Evolutionary conservation across 192 early-diverging fungal genomes (phyloP).

Genomic region (Dissophora ornata): DNA sequence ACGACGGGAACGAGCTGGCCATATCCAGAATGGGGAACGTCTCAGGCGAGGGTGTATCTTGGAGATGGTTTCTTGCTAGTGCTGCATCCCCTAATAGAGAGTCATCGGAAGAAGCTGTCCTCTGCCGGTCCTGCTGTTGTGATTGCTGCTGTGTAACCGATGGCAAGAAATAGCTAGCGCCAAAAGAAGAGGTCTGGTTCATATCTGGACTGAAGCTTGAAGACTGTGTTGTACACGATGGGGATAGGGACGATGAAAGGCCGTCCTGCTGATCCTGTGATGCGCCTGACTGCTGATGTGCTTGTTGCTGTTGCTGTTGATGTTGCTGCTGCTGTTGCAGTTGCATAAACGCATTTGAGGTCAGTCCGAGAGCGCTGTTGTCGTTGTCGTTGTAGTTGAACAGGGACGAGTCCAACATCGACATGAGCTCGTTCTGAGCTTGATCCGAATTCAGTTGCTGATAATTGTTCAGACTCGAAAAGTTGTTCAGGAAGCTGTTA

Average conservation of each 20-base stretch:
- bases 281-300: too few relatives aligned
- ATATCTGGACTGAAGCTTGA: slow-evolving; percentile 30
- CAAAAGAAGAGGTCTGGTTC: background rate
- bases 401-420: slow-evolving; percentile 34
- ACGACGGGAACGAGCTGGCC: slow-evolving; percentile 32
- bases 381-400: slow-evolving; percentile 16
- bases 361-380: background rate
- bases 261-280: too few relatives aligned
- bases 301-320: background rate
- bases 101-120: slow-evolving; percentile 16
- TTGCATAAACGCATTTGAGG: background rate
- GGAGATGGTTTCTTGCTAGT: slow-evolving; percentile 9
- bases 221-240: too few relatives aligned
- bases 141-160: background rate
- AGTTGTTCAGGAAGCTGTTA: slow-evolving; percentile 29
- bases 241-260: slow-evolving; percentile 9
- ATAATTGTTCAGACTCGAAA: slow-evolving; percentile 42
- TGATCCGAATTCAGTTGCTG: slow-evolving; percentile 52
- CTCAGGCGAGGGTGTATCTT: slow-evolving; percentile 37
- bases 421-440: slow-evolving; percentile 39
- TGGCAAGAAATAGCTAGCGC: background rate
- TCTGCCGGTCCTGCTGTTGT: slow-evolving; percentile 5
- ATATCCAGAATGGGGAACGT: slow-evolving; percentile 28
- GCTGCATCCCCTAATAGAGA: slow-evolving; percentile 21
- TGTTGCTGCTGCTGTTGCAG: slow-evolving; percentile 7